A percentile compares a stretch with the other conserved stretches of the same genome.
Conservation (phyloP, 768 basidiomycete genomes). For the Ramaria sp. region DNA sequence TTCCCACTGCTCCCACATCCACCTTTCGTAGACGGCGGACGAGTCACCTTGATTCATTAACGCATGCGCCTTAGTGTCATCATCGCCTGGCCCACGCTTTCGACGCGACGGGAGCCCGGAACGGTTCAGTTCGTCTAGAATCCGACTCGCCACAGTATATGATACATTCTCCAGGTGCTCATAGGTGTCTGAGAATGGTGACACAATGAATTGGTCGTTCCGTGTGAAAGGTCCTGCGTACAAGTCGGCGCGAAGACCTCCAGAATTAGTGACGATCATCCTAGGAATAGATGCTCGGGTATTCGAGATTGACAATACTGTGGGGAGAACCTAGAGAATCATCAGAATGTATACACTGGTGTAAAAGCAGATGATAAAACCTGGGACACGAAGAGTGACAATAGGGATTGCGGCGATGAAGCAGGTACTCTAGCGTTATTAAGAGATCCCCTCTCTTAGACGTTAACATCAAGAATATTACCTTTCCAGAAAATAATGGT, state of each 20-base stretch:
- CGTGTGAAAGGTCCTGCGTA: conserved; percentile 62
- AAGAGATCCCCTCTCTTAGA: neutral
- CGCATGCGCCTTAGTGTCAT: neutral
- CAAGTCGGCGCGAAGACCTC: conserved; percentile 54
- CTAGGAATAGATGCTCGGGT: conserved; percentile 46
- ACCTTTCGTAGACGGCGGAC: neutral
- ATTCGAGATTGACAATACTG: conserved; percentile 51
- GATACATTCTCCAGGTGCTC: conserved; percentile 47
- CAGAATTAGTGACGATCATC: conserved; percentile 56
- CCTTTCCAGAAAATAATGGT: conserved; percentile 59
- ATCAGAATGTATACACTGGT: neutral
- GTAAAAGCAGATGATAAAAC: conserved; percentile 20
- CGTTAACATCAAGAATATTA: conserved; percentile 15
- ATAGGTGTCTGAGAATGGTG: conserved; percentile 59
- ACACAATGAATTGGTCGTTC: conserved; percentile 70
- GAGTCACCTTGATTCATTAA: neutral
- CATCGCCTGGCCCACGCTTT: neutral
- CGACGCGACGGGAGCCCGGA: neutral
- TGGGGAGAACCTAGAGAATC: conserved; percentile 36
- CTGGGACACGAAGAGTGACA: conserved; percentile 46
- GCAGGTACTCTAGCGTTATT: conserved; percentile 38
- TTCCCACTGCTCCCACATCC: neutral
- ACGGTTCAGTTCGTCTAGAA: conserved; percentile 23
- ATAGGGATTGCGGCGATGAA: conserved; percentile 46
- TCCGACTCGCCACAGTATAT: conserved; percentile 36